Base-by-base conservation (phyloP, 164 flowering plant genomes). In the Amborella trichopoda region DNA sequence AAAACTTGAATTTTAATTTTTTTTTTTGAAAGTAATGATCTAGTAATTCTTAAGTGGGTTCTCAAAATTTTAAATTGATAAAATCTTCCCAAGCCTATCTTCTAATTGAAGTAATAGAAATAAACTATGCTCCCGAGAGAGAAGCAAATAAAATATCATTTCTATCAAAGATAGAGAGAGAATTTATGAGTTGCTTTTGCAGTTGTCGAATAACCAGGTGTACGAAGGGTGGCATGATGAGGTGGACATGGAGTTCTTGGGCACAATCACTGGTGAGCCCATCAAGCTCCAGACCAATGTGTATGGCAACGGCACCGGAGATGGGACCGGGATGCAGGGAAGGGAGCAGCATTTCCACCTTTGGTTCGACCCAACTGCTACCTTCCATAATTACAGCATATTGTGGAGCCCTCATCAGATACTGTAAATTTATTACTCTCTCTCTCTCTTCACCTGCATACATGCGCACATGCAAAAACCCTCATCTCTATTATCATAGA, bases 331-430 rank as follows among this genome's bases (percentile, higher is more conserved):
- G 2, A 33, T 11, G 16, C 12, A 33, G 34, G 23, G 37, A 33
- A 49, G 52, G 25, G 52, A 49, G 43, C 52, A 49, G 21, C 40
- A 37, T 3, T 49, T 49, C 42, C 4, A 23, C 32, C 42, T 49
- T 0, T 49, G 52, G 52, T 49, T 49, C 30, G 52, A 49, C 27
- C 52, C 52, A 23, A 49, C 52, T 21, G 21, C 12, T 18, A 18
- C 25, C 27, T 49, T 24, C 30, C 52, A 49, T 37, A 49, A 34
- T 21, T 49, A 49, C 43, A 27, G 38, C 32, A 20, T 49, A 11
- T 42, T 49, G 9, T 48, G 51, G 51, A 48, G 32, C 19, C 52
- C 52, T 14, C 28, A 33, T 5, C 52, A 24, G 5, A 36, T 49
- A 4, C 9, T 36, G 52, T 36, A 49, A 36, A 11, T 19, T 16